These are phyloP conservation scores for Tulasnella sp. DNA, from an alignment of 768 basidiomycete genomes.

Conservation along the genomic window DNA sequence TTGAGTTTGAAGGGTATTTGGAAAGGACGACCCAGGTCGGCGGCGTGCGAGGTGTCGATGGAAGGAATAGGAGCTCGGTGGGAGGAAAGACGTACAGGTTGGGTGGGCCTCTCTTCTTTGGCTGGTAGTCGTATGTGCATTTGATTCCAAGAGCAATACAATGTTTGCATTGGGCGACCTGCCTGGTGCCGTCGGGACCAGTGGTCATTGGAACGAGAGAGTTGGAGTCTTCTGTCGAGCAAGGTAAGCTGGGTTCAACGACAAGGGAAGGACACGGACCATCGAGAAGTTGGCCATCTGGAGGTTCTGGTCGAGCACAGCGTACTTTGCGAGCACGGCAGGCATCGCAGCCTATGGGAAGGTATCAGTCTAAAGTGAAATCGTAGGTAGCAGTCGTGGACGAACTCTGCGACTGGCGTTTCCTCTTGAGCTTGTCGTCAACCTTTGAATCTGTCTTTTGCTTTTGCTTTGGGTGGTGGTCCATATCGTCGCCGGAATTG, in stretches of 20 bases:
- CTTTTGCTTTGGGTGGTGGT: not conserved
- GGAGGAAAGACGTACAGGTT: slow-evolving; percentile 48
- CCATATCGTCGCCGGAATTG: slow-evolving; percentile 12
- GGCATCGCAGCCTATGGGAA: slow-evolving; percentile 59
- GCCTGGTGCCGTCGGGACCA: slow-evolving; percentile 10
- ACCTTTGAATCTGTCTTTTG: slow-evolving; percentile 2
- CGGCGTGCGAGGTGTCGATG: not conserved
- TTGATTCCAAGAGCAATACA: slow-evolving; percentile 69
- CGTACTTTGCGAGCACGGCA: slow-evolving; percentile 79
- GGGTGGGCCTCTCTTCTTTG: slow-evolving; percentile 86
- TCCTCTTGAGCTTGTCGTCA: slow-evolving; percentile 61
- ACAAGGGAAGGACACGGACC: not conserved
- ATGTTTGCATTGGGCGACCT: slow-evolving; percentile 70
- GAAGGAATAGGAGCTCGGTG: not conserved
- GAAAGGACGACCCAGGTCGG: too few relatives aligned
- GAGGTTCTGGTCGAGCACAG: slow-evolving; percentile 59
- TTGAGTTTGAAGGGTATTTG: too few relatives aligned
- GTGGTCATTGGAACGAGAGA: slow-evolving; percentile 15
- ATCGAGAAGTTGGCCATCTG: slow-evolving; percentile 34
- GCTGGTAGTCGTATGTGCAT: slow-evolving; percentile 86
- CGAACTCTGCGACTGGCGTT: slow-evolving; percentile 79
- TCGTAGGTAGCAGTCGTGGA: slow-evolving; percentile 15
- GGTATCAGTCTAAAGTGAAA: not conserved
- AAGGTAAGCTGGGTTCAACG: not conserved
- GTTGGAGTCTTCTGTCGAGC: not conserved